These are phyloP conservation scores for Trichoderma virens DNA, from an alignment of 495 filamentous ascomycete genomes.

Conservation along the genomic window DNA sequence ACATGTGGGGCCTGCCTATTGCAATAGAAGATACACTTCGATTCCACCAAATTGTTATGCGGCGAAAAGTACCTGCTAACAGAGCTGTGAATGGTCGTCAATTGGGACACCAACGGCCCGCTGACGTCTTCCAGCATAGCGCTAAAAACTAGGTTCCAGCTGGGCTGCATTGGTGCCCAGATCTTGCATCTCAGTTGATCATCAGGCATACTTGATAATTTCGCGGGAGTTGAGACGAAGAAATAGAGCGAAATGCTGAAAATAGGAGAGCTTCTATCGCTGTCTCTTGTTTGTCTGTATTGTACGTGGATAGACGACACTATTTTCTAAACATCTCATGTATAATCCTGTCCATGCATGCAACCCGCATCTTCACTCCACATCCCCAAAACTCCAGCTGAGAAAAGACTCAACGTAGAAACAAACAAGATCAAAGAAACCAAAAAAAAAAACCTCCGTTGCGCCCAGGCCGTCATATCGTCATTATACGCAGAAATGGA, in stretches of 20 bases:
- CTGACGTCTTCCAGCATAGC: slow-evolving; percentile 6
- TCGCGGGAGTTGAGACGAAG: too few species aligned
- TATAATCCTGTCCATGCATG: neutral
- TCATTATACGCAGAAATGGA: neutral
- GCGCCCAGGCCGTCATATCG: slow-evolving; percentile 1
- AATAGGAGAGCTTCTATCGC: too few species aligned
- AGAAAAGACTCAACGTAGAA: too few species aligned
- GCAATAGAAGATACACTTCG: neutral
- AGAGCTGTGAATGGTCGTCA: neutral
- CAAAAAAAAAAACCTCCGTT: neutral
- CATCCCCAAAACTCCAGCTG: neutral
- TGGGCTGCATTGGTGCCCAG: neutral
- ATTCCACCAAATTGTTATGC: neutral
- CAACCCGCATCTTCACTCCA: neutral
- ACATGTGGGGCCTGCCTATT: neutral
- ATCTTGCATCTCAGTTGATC: too few species aligned
- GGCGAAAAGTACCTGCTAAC: neutral
- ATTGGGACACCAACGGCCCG: neutral
- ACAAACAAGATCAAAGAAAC: too few species aligned
- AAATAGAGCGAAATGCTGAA: too few species aligned
- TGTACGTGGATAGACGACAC: neutral
- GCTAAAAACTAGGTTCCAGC: neutral
- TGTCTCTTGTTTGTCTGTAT: too few species aligned
- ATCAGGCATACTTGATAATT: too few species aligned
- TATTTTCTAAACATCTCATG: neutral